Percentiles rank a stretch among this genome's conserved stretches.
phyloP scores from a whole-genome alignment of 768 basidiomycete species.

The Daedalea quercina region DNA sequence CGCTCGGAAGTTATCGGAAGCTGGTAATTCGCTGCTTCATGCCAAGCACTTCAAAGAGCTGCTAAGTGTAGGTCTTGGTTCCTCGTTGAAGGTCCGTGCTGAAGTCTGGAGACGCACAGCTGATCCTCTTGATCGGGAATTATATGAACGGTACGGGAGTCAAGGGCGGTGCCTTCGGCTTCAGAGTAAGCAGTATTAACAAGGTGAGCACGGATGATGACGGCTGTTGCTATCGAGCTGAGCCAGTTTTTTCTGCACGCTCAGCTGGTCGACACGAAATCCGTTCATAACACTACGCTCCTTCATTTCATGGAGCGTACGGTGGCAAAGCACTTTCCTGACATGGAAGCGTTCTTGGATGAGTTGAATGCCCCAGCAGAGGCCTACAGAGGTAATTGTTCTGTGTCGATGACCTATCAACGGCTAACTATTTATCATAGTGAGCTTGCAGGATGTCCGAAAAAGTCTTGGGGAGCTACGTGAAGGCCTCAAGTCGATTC shows the following conservation, averaged over 20 bases:
- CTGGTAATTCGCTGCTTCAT: conserved; percentile 69
- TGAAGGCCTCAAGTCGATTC: conserved; percentile 72
- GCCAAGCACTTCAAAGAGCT: conserved; percentile 90
- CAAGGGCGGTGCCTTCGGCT: conserved; percentile 96
- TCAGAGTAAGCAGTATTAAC: conserved; percentile 96
- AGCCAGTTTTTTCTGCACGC: not conserved
- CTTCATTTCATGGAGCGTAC: conserved; percentile 92
- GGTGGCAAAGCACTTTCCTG: conserved; percentile 78
- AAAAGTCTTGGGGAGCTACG: conserved; percentile 68
- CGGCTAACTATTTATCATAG: conserved; percentile 29
- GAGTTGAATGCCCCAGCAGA: conserved; percentile 88
- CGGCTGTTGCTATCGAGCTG: conserved; percentile 9
- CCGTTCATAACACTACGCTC: conserved; percentile 87
- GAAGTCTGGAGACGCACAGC: conserved; percentile 27
- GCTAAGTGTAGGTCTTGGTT: conserved; percentile 52
- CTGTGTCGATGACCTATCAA: not conserved
- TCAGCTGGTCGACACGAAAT: conserved; percentile 96
- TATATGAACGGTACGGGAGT: conserved; percentile 97
- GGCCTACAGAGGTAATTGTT: conserved; percentile 79
- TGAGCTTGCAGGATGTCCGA: conserved; percentile 81
- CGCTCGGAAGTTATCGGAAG: conserved; percentile 73
- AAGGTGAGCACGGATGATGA: conserved; percentile 43
- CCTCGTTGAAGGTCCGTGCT: not conserved
- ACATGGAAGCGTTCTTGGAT: conserved; percentile 82
- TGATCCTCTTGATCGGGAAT: conserved; percentile 93